Conservation (phyloP, 805 yeast genomes). For the Saccharomyces kudriavzevii region DNA sequence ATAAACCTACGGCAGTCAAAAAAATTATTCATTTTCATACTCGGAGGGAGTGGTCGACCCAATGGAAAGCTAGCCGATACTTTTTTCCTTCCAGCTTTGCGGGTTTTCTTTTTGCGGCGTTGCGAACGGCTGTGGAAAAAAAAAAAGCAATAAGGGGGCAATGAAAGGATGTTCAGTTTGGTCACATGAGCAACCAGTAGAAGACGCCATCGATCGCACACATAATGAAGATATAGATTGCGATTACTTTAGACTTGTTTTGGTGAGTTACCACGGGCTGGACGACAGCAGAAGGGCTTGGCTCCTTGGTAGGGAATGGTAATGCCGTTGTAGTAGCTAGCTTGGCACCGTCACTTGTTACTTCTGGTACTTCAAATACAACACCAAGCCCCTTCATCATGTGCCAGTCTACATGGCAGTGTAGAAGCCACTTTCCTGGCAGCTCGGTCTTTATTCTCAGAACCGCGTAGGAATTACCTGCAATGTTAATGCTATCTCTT, state of each 20-base stretch:
- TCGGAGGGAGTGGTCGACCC: not conserved
- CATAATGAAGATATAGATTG: slow-evolving; percentile 15
- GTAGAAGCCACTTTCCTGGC: slow-evolving; percentile 77
- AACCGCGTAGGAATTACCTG: slow-evolving; percentile 49
- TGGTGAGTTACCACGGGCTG: not conserved
- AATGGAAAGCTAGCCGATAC: slow-evolving; percentile 2
- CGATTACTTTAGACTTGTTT: slow-evolving; percentile 11
- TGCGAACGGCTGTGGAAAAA: slow-evolving; percentile 1
- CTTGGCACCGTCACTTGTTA: not conserved
- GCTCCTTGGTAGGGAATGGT: not conserved
- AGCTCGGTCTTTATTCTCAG: slow-evolving; percentile 53
- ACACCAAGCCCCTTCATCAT: slow-evolving; percentile 55
- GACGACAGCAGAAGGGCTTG: not conserved
- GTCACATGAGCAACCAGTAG: slow-evolving; percentile 8
- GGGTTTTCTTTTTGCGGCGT: slow-evolving; percentile 3
- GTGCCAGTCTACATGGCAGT: slow-evolving; percentile 72
- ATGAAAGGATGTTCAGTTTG: not conserved
- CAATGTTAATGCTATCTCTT: slow-evolving; percentile 58
- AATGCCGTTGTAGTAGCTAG: not conserved
- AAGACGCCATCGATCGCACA: slow-evolving; percentile 10
- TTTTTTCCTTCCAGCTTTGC: not conserved
- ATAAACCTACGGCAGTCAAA: not conserved
- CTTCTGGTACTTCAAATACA: slow-evolving; percentile 34
- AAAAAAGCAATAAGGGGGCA: not conserved
- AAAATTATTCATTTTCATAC: not conserved